Evolutionary conservation across 371 early-diverging fungal genomes (phyloP).

Genomic region (Paraphysoderma sedebokerense): DNA sequence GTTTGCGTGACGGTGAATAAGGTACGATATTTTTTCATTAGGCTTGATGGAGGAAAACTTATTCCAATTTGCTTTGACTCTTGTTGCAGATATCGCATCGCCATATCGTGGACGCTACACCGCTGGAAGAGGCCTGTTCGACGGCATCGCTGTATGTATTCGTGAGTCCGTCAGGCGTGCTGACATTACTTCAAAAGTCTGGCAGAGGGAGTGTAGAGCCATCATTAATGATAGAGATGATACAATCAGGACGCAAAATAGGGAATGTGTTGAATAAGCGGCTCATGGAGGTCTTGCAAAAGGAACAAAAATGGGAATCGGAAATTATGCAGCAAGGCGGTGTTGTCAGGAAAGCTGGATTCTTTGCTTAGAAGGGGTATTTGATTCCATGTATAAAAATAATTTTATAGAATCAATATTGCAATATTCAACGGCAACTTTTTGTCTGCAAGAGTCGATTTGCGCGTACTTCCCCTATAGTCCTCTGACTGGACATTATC

Average conservation of each 20-base stretch:
- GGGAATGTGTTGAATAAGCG: constrained; percentile 34
- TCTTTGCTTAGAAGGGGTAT: too few relatives aligned
- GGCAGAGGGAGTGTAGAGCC: constrained; percentile 57
- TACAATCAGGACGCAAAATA: constrained; percentile 43
- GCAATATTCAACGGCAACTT: too few relatives aligned
- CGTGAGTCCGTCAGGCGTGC: constrained; percentile 54
- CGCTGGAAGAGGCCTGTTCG: constrained; percentile 70
- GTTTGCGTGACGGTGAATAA: constrained; percentile 64
- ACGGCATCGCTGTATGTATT: constrained; percentile 58
- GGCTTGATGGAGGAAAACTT: not conserved
- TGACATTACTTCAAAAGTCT: constrained; percentile 71
- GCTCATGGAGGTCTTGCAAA: too few relatives aligned
- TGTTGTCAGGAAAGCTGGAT: too few relatives aligned
- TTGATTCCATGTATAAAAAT: too few relatives aligned
- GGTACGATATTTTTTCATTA: constrained; percentile 16
- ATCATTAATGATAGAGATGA: constrained; percentile 56
- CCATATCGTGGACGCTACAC: constrained; percentile 70
- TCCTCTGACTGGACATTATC: too few relatives aligned
- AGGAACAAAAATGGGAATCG: too few relatives aligned
- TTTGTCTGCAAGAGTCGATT: too few relatives aligned
- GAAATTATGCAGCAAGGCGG: too few relatives aligned
- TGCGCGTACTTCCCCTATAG: too few relatives aligned
- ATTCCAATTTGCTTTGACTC: not conserved
- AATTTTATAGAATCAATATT: too few relatives aligned
- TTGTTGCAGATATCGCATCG: constrained; percentile 48